A percentile compares a stretch with the other conserved stretches of the same genome.
These are phyloP conservation scores for Angomonas ambiguus DNA, from an alignment of 208 protist genomes.

Conservation along the genomic window DNA sequence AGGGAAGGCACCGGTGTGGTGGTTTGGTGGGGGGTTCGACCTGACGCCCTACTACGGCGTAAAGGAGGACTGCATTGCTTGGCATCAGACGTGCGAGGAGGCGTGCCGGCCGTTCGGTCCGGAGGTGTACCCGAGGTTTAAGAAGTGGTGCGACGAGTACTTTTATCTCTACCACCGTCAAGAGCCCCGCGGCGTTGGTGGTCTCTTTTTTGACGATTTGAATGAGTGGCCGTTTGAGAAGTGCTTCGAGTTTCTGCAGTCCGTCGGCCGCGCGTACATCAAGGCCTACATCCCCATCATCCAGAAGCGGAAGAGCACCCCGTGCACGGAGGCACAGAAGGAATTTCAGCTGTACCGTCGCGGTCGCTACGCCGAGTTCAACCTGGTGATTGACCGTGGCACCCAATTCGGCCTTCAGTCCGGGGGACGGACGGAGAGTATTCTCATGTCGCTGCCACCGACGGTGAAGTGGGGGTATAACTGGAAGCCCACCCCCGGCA, in stretches of 20 bases:
- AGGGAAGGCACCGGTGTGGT: slow-evolving; percentile 52
- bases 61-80: slow-evolving; percentile 57
- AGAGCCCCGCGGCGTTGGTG: slow-evolving; percentile 78
- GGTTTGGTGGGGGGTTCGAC: slow-evolving; percentile 90
- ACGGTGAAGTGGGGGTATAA: slow-evolving; percentile 37
- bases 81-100: slow-evolving; percentile 47
- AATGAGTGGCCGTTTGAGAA: slow-evolving; percentile 37
- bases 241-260: slow-evolving; percentile 55
- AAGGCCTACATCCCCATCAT: slow-evolving; percentile 71
- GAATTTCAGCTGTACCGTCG: slow-evolving; percentile 81
- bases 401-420: slow-evolving; percentile 89
- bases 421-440: slow-evolving; percentile 74
- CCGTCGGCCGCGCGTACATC: slow-evolving; percentile 45
- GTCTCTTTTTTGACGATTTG: slow-evolving; percentile 85
- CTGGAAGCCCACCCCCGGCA: slow-evolving; percentile 22
- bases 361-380: slow-evolving; percentile 84
- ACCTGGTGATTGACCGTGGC: slow-evolving; percentile 50
- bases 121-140: slow-evolving; percentile 60
- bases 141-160: slow-evolving; percentile 81
- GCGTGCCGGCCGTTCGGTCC: slow-evolving; percentile 45
- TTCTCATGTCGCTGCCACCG: slow-evolving; percentile 85
- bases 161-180: slow-evolving; percentile 71
- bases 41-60: slow-evolving; percentile 83
- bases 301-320: slow-evolving; percentile 25
- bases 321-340: slow-evolving; percentile 36